Base-by-base conservation (phyloP, 495 filamentous ascomycete genomes). In the Penicillium canescens region DNA sequence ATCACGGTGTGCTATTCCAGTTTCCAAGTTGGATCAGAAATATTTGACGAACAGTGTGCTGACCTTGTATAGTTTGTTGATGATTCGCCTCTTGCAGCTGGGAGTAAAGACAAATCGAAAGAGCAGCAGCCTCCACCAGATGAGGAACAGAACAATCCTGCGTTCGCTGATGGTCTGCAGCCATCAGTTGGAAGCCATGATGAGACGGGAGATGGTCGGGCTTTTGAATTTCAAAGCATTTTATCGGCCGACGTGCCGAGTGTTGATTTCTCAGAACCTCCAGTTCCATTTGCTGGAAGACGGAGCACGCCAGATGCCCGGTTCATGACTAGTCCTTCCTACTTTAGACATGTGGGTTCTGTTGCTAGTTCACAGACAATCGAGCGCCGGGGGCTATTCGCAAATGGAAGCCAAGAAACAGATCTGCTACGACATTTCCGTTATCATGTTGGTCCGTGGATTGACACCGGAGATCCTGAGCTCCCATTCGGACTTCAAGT, bases 361-460 rank as follows among this genome's bases (percentile, higher is more conserved):
- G 35, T 21, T 14, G 3, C 42, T 1, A 48, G 18, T 24, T 26
- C 24, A 9, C 48, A 47, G 21, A 39, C 46, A 45, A 13, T 18
- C 16, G 46, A 31, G 13, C 21, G 37, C 16, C 43, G 44, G 23
- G 46, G 33, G 2, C 39, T 40, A 1, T 31, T 41, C 23, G 36
- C 42, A 13, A 53, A 24, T 18, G 54, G 49, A 14, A 63, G 40
- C 9, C 59, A 50, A 5, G 63, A 66, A 40, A 66, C 63, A 3
- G 60, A 63, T 26, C 14, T 66, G 6, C 31, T 66, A 9, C 57
- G 63, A 28, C 63, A 66, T 40, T 66, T 66, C 18, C 61, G 63
- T 7, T 66, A 66, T 26, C 55, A 61, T 10, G 42, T 66, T 16
- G 54, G 60, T 23, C 63, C 63, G 10, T 66, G 63, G 63, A 63